A percentile compares a stretch with the other conserved stretches of the same genome.
Evolutionary conservation across 805 yeast genomes (phyloP).

Genomic region (Yarrowia sp.): DNA sequence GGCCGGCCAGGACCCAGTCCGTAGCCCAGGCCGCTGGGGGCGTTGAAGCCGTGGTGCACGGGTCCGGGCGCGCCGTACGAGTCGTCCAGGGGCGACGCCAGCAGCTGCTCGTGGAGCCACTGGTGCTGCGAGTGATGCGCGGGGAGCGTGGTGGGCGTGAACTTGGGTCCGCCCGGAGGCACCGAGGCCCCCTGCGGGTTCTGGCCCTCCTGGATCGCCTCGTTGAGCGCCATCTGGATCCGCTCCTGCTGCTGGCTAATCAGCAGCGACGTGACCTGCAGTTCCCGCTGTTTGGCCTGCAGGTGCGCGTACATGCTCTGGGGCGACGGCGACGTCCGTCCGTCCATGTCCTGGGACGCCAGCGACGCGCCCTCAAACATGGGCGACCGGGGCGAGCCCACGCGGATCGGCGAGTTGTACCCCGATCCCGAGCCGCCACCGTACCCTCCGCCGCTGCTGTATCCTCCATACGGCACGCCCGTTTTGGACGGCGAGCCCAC

Average conservation of each 20-base stretch:
- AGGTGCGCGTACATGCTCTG: slow-evolving; percentile 47
- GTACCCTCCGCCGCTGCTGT: slow-evolving; percentile 23
- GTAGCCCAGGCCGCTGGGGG: slow-evolving; percentile 5
- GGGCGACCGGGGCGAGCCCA: slow-evolving; percentile 37
- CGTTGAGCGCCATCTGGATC: slow-evolving; percentile 43
- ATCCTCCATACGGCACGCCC: slow-evolving; percentile 23
- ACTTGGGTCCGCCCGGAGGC: slow-evolving; percentile 1
- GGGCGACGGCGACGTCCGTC: slow-evolving; percentile 39
- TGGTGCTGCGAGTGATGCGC: slow-evolving; percentile 41
- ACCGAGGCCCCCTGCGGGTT: slow-evolving; percentile 20
- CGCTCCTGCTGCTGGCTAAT: slow-evolving; percentile 51
- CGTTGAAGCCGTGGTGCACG: slow-evolving; percentile 7
- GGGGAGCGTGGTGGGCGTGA: slow-evolving; percentile 33
- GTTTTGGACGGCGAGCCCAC: slow-evolving; percentile 26
- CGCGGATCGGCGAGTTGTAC: slow-evolving; percentile 29
- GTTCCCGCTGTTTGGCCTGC: slow-evolving; percentile 50
- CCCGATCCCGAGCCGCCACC: slow-evolving; percentile 12
- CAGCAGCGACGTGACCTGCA: slow-evolving; percentile 47
- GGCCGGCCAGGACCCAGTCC: slow-evolving; percentile 19
- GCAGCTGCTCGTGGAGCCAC: slow-evolving; percentile 42
- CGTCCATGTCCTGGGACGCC: slow-evolving; percentile 7
- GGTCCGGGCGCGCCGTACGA: not conserved
- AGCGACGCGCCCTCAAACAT: slow-evolving; percentile 22
- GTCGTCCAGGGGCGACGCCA: slow-evolving; percentile 35
- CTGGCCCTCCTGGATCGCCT: slow-evolving; percentile 36